Base-by-base conservation (phyloP, 331 rosid species). In the Saraca asoca region DNA sequence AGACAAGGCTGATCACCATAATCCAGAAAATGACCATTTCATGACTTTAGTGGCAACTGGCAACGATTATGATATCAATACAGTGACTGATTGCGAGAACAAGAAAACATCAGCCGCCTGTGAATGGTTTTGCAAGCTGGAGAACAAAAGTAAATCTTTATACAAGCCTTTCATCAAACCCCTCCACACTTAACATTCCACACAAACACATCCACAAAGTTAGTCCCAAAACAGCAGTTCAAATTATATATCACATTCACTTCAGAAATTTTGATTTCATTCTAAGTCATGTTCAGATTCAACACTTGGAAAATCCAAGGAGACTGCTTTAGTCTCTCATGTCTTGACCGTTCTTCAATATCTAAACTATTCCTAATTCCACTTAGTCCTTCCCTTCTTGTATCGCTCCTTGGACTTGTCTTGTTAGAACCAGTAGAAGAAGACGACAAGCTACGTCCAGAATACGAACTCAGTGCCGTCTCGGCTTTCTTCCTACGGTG, bases 391-490 rank as follows among this genome's bases (percentile, higher is more conserved):
- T 24, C 31, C 31, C 31, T 24, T 3, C 31, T 24, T 24, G 31
- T 3, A 24, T 24, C 31, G 31, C 31, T 72, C 78, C 64, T 55
- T 16, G 65, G 74, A 68, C 43, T 70, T 55, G 74, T 76, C 75
- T 78, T 80, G 82, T 85, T 24, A 3, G 92, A 91, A 72, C 84
- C 91, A 52, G 91, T 75, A 15, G 97, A 89, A 79, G 95, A 84
- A 62, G 94, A 88, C 62, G 88, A 88, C 69, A 79, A 81, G 58
- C 87, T 84, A 64, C 72, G 80, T 13, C 80, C 83, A 37, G 88
- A 84, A 54, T 83, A 91, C 61, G 95, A 78, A 62, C 81, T 71
- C 38, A 75, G 53, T 9, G 71, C 68, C 52, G 75, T 81, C 62
- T 79, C 81, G 6, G 69, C 63, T 75, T 78, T 84, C 85, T 81